These are phyloP conservation scores for Remersonia thermophila DNA, from an alignment of 2,329 filamentous ascomycete species.

Conservation along the genomic window DNA sequence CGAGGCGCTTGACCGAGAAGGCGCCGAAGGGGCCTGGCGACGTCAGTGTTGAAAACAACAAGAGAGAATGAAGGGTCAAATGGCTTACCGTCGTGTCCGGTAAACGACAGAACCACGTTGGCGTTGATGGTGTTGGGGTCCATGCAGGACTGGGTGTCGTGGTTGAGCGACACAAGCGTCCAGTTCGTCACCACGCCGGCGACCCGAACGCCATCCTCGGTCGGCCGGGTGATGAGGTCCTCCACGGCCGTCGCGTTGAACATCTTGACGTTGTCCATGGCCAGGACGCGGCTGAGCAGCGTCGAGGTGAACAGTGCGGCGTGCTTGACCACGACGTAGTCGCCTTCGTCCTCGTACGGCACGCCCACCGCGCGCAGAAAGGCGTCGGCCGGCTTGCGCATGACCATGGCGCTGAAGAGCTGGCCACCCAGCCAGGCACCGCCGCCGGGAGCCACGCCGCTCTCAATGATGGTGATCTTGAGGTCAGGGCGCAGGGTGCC, in stretches of 20 bases:
- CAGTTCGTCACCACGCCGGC: slow-evolving; percentile 92
- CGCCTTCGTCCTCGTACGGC: slow-evolving; percentile 75
- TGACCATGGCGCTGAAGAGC: slow-evolving; percentile 89
- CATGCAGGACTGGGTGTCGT: slow-evolving; percentile 89
- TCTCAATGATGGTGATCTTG: slow-evolving; percentile 84
- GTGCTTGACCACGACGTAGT: slow-evolving; percentile 88
- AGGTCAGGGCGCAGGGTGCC: slow-evolving; percentile 76
- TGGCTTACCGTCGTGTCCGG: slow-evolving; percentile 61
- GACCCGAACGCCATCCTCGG: slow-evolving; percentile 50
- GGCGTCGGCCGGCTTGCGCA: slow-evolving; percentile 81
- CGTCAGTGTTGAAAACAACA: not conserved
- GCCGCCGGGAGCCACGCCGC: slow-evolving; percentile 73
- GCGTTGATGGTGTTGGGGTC: slow-evolving; percentile 96
- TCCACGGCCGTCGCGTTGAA: slow-evolving; percentile 93
- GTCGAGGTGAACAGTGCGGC: slow-evolving; percentile 87
- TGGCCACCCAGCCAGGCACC: slow-evolving; percentile 90
- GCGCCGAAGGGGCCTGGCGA: slow-evolving; percentile 60
- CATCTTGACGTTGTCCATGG: slow-evolving; percentile 84
- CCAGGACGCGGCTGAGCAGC: slow-evolving; percentile 67
- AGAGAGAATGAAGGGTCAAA: not conserved
- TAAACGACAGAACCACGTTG: slow-evolving; percentile 76
- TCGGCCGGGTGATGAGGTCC: slow-evolving; percentile 74
- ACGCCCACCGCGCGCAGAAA: slow-evolving; percentile 75
- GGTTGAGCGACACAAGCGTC: slow-evolving; percentile 80
- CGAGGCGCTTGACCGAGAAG: slow-evolving; percentile 81